Evolutionary conservation across 2,329 filamentous ascomycete genomes (phyloP), one percentile per base, ranked within the genome.

Genomic region (Neoarthrinium moseri): DNA sequence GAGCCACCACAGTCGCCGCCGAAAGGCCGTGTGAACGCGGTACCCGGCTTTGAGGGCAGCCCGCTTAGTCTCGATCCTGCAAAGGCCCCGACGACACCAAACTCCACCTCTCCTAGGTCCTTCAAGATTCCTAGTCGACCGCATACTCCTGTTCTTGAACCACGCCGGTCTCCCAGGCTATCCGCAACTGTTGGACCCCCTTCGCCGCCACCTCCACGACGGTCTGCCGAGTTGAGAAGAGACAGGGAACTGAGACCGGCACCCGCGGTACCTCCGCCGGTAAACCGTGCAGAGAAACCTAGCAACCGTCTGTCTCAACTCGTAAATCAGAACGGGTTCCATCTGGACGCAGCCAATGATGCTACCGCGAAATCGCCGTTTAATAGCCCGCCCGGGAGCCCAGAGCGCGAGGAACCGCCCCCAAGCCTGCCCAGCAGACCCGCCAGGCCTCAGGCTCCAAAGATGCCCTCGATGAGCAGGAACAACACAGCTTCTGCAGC

Each of bases 211-310:
- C 83, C 82, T 1, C 82, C 81, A 2, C 71, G 81, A 54, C 73
- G 82, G 50, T 86, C 82, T n/a, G 75, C 65, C 5, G 83, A 85
- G 58, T 54, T 80, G 3, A 73, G 72, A 46, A 69, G 80, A 46
- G 74, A 80, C 2, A 66, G 68, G 15, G 73, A 78, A 24, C 40
- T 56, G 50, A 74, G 48, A 32, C 41, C 54, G 10, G 49, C 65
- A 43, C 66, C 68, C 21, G 74, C 75, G 4, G 63, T 74, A 10
- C 88, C 89, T 8, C 89, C 90, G 4, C 86, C 87, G 1, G 77
- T 91, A 29, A 94, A 95, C 62, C 83, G 91, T 45, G 83, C 84
- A 23, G 88, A 89, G 32, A 95, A 95, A 65, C 86, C 86, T 4
- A 84, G 81, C 56, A 78, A 87, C 44, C 75, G 75, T 10, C 63